Percentiles rank a stretch among this genome's conserved stretches.
These are phyloP conservation scores for Hymenotorrendiella dingleyae DNA, from an alignment of 2,329 filamentous ascomycete genomes.

Conservation along the genomic window DNA sequence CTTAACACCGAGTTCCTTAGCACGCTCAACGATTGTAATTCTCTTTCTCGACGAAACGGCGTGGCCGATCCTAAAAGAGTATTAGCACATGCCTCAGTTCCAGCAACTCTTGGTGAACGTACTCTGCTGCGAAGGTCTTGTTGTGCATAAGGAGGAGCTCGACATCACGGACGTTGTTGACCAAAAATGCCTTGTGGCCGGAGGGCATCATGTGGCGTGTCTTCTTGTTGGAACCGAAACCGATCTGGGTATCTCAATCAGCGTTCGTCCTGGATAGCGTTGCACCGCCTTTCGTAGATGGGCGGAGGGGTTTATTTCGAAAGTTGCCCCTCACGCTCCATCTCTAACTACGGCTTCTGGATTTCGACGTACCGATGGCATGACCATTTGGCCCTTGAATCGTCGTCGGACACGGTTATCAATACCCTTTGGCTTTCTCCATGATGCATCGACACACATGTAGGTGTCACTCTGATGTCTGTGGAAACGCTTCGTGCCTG, in stretches of 20 bases:
- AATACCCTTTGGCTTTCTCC: conserved; percentile 99
- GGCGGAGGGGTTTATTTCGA: neutral
- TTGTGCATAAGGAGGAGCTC: conserved; percentile 99
- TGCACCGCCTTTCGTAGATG: conserved; percentile 4
- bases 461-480: conserved; percentile 98
- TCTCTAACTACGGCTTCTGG: conserved; percentile 1
- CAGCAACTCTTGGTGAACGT: conserved; percentile 40
- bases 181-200: conserved; percentile 99
- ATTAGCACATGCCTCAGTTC: conserved; percentile 32
- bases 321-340: conserved; percentile 2
- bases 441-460: conserved; percentile 83
- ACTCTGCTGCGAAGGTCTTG: conserved; percentile 98
- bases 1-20: conserved; percentile 98
- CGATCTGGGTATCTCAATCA: conserved; percentile 60
- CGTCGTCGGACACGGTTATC: conserved; percentile 96
- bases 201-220: conserved; percentile 98
- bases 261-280: conserved; percentile 10
- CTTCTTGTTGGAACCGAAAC: conserved; percentile 99
- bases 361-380: conserved; percentile 83
- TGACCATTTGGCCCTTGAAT: conserved; percentile 90
- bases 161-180: conserved; percentile 93
- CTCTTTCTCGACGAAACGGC: conserved; percentile 98
- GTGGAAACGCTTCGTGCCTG: conserved; percentile 90
- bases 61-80: conserved; percentile 74
- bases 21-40: conserved; percentile 94